A percentile compares a stretch with the other conserved stretches of the same genome.
Conservation (phyloP, 2,329 filamentous ascomycete species). For the Fusarium brachygibbosum region DNA sequence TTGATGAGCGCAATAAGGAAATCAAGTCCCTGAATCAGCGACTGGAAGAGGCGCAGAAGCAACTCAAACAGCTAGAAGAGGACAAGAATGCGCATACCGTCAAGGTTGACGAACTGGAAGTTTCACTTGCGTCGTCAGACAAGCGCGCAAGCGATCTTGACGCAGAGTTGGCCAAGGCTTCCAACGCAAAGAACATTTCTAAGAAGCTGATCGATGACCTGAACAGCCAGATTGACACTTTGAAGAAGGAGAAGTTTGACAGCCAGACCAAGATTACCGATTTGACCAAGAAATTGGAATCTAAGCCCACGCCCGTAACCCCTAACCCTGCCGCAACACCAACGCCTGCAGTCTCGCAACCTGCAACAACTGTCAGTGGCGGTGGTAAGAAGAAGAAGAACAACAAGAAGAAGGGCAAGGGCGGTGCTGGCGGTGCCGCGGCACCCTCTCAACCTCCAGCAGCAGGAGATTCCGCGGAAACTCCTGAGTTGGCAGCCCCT, state of each 20-base stretch:
- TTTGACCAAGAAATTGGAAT: conserved; percentile 61
- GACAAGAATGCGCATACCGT: conserved; percentile 52
- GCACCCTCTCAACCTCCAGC: conserved; percentile 49
- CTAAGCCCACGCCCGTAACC: conserved; percentile 29
- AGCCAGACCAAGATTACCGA: conserved; percentile 55
- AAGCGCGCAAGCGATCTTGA: conserved; percentile 58
- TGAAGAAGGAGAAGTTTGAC: conserved; percentile 54
- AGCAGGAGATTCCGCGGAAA: conserved; percentile 54
- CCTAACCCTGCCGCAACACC: conserved; percentile 42
- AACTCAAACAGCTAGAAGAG: conserved; percentile 61
- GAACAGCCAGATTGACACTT: conserved; percentile 54
- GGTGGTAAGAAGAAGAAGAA: conserved; percentile 72
- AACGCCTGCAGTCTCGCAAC: conserved; percentile 45
- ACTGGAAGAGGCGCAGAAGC: conserved; percentile 59
- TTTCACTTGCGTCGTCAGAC: conserved; percentile 53
- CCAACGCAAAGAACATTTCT: conserved; percentile 57
- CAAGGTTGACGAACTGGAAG: conserved; percentile 55
- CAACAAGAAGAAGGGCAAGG: conserved; percentile 92
- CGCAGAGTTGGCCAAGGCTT: conserved; percentile 56
- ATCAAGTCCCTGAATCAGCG: conserved; percentile 65
- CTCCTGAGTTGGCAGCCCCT: conserved; percentile 53
- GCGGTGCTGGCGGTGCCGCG: conserved; percentile 64
- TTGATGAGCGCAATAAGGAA: conserved; percentile 63
- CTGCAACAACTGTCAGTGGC: conserved; percentile 45
- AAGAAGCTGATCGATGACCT: conserved; percentile 59